A percentile compares a stretch with the other conserved stretches of the same genome.
Evolutionary conservation across 106 monocot species (phyloP).

Genomic region (Narthecium ossifragum): DNA sequence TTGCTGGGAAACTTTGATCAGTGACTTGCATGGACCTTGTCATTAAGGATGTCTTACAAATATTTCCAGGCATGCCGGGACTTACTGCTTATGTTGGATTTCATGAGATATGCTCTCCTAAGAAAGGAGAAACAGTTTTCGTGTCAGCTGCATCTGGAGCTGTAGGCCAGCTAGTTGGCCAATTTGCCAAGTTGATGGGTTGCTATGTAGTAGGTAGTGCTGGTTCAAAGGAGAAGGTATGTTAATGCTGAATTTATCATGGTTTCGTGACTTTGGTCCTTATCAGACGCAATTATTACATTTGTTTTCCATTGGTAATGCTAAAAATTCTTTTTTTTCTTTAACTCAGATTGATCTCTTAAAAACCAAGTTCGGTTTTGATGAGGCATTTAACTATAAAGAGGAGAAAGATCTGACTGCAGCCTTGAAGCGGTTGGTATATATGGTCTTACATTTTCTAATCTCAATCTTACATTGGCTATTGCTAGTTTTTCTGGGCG

Average conservation of each 20-base stretch:
- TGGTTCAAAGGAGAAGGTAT: conserved; percentile 49
- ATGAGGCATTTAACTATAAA: conserved; percentile 23
- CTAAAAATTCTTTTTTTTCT: background rate
- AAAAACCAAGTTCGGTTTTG: conserved; percentile 15
- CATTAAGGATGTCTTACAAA: background rate
- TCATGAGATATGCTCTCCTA: conserved; percentile 49
- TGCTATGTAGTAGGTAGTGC: conserved; percentile 69
- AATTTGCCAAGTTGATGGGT: conserved; percentile 54
- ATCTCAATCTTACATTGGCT: too few relatives aligned
- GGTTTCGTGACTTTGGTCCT: too few relatives aligned
- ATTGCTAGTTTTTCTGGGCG: too few relatives aligned
- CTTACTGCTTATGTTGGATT: conserved; percentile 66
- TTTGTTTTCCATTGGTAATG: too few relatives aligned
- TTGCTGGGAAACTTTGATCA: too few relatives aligned
- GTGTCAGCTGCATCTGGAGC: conserved; percentile 67
- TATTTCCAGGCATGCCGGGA: conserved; percentile 51
- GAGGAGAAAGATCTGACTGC: conserved; percentile 16
- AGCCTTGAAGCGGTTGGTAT: conserved; percentile 14
- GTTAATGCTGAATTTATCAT: too few relatives aligned
- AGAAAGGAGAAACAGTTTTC: conserved; percentile 56
- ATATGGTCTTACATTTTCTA: too few relatives aligned
- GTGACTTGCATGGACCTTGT: background rate
- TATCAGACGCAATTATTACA: too few relatives aligned
- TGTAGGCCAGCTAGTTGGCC: conserved; percentile 60
- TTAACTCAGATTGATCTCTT: conserved; percentile 19